Evolutionary conservation across 1,139 yeast species (phyloP).

Genomic region (Magnusiomyces tetraspermus): DNA sequence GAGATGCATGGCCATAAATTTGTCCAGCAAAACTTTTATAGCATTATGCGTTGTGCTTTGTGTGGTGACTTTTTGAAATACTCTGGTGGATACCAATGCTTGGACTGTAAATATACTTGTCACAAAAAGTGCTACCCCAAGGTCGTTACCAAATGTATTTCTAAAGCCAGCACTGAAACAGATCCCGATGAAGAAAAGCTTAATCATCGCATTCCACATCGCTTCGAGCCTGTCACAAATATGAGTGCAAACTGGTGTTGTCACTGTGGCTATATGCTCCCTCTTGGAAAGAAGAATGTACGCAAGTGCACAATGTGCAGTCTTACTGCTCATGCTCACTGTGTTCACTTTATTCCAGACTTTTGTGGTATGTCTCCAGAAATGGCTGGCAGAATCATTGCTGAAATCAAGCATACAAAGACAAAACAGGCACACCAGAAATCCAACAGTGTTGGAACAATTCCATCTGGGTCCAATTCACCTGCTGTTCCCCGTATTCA

Average conservation of each 20-base stretch:
- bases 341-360: conserved; percentile 93
- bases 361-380: conserved; percentile 98
- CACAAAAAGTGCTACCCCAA: conserved; percentile 91
- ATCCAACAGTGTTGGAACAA: conserved; percentile 24
- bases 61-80: conserved; percentile 87
- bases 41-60: conserved; percentile 92
- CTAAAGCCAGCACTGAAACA: conserved; percentile 75
- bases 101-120: conserved; percentile 88
- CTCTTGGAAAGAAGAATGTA: conserved; percentile 92
- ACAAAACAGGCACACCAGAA: conserved; percentile 31
- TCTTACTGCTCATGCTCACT: conserved; percentile 83
- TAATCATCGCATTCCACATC: conserved; percentile 93
- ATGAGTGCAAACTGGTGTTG: conserved; percentile 99
- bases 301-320: conserved; percentile 94
- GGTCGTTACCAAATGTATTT: conserved; percentile 91
- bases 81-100: conserved; percentile 92
- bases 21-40: conserved; percentile 90
- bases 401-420: conserved; percentile 75
- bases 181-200: conserved; percentile 84
- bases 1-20: conserved; percentile 97
- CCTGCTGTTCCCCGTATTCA: conserved; percentile 7
- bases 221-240: conserved; percentile 82
- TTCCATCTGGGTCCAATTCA: conserved; percentile 12
- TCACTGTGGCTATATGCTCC: conserved; percentile 92
- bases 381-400: conserved; percentile 81